Conservation (phyloP, 1,139 yeast genomes). For the Candida sanyaensis region DNA sequence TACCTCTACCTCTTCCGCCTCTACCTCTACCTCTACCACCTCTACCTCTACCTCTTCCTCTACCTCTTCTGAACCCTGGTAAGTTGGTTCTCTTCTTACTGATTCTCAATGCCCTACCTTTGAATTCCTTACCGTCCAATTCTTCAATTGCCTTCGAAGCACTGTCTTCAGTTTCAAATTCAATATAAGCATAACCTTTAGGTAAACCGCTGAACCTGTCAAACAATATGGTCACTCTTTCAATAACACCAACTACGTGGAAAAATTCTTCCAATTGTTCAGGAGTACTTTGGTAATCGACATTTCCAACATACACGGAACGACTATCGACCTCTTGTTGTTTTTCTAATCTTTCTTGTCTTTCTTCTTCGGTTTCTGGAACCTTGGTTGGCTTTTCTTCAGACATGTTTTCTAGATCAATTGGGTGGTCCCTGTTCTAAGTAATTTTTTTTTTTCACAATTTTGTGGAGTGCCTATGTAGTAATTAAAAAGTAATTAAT, state of each 20-base stretch:
- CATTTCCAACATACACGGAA: conserved; percentile 47
- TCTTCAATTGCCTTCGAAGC: conserved; percentile 38
- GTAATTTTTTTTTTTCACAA: no score
- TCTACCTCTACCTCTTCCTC: conserved; percentile 21
- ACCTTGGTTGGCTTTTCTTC: conserved; percentile 10
- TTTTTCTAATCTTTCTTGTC: conserved; percentile 27
- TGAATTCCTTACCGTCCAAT: conserved; percentile 34
- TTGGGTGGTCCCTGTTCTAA: neutral
- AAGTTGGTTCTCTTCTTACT: conserved; percentile 41
- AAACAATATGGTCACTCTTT: conserved; percentile 42
- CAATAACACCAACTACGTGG: conserved; percentile 34
- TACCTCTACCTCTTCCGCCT: conserved; percentile 17
- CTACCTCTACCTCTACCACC: conserved; percentile 17
- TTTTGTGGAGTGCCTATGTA: no score
- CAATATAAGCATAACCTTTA: conserved; percentile 50
- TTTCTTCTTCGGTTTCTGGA: conserved; percentile 30
- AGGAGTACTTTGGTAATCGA: conserved; percentile 43
- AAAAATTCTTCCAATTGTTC: conserved; percentile 44
- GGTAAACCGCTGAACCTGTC: conserved; percentile 41
- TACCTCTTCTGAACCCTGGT: conserved; percentile 33
- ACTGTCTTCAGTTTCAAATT: conserved; percentile 31
- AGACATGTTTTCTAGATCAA: conserved; percentile 6
- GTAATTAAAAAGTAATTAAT: no score
- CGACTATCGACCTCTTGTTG: conserved; percentile 39
- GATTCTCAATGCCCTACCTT: conserved; percentile 40